phyloP scores from a whole-genome alignment of 495 filamentous ascomycete genomes.

The Penicillium maclennaniae region DNA sequence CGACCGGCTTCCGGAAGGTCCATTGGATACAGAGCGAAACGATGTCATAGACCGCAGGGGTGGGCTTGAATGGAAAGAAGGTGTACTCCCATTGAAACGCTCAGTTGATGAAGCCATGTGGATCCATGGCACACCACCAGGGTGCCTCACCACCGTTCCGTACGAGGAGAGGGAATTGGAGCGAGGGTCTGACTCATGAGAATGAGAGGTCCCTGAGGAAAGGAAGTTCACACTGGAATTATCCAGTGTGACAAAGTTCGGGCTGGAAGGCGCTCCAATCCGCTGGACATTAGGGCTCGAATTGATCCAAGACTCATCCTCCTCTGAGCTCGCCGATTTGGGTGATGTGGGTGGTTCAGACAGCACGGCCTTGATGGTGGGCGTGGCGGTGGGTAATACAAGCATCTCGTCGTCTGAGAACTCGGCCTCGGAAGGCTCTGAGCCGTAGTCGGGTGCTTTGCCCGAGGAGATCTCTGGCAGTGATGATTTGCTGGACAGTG shows the following conservation, averaged over 20 bases:
- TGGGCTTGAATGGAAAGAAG: slow-evolving; percentile 41
- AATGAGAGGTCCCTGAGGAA: slow-evolving; percentile 32
- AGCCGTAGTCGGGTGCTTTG: slow-evolving; percentile 21
- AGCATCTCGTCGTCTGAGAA: slow-evolving; percentile 41
- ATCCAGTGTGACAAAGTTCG: slow-evolving; percentile 42
- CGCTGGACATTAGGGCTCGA: slow-evolving; percentile 44
- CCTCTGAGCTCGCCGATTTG: slow-evolving; percentile 12
- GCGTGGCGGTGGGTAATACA: slow-evolving; percentile 31
- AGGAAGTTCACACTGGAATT: slow-evolving; percentile 43
- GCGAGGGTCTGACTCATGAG: slow-evolving; percentile 32
- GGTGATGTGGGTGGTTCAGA: slow-evolving; percentile 29
- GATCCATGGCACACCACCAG: slow-evolving; percentile 36
- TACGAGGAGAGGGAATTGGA: slow-evolving; percentile 46
- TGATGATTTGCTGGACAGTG: slow-evolving; percentile 40
- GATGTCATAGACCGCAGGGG: slow-evolving; percentile 30
- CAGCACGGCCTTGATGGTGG: slow-evolving; percentile 41
- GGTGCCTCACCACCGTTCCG: slow-evolving; percentile 46
- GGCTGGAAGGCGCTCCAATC: slow-evolving; percentile 43
- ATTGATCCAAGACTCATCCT: slow-evolving; percentile 22
- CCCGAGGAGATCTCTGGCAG: slow-evolving; percentile 31
- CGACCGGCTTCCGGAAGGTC: slow-evolving; percentile 31
- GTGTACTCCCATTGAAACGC: slow-evolving; percentile 32
- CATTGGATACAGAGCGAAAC: slow-evolving; percentile 29
- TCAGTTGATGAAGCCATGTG: slow-evolving; percentile 33
- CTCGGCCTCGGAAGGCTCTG: slow-evolving; percentile 23